These are phyloP conservation scores for Exobasidium rhododendri DNA, from an alignment of 1,284 basidiomycete species.

Conservation along the genomic window DNA sequence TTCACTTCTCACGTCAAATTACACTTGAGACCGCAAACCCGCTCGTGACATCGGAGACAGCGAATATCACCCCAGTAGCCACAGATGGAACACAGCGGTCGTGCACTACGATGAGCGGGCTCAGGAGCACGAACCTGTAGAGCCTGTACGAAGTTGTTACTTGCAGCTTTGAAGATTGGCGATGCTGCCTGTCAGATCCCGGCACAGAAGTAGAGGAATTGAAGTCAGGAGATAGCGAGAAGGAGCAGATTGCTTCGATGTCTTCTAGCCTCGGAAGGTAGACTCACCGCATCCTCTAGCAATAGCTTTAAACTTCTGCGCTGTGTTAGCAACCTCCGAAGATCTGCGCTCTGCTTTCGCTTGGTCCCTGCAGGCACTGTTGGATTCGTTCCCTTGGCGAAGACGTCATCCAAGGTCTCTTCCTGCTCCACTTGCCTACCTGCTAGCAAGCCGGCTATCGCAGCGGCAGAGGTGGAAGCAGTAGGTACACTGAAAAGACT, in stretches of 20 bases:
- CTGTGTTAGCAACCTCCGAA: slow-evolving; percentile 19
- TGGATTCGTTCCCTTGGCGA: neutral
- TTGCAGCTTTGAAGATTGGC: neutral
- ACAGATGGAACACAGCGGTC: slow-evolving; percentile 15
- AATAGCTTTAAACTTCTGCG: slow-evolving; percentile 15
- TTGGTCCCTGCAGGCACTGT: slow-evolving; percentile 3
- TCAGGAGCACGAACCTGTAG: neutral
- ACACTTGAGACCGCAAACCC: slow-evolving; percentile 11
- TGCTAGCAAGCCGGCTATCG: slow-evolving; percentile 2
- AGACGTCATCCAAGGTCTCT: slow-evolving; percentile 1
- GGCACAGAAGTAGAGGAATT: neutral
- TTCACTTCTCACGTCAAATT: neutral
- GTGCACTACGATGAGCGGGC: slow-evolving; percentile 1
- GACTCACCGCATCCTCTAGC: slow-evolving; percentile 19
- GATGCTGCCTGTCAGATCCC: slow-evolving; percentile 14
- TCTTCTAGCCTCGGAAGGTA: neutral
- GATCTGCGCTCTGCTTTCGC: slow-evolving; percentile 16
- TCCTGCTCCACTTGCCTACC: slow-evolving; percentile 7
- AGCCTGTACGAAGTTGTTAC: slow-evolving; percentile 12
- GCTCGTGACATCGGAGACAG: slow-evolving; percentile 16
- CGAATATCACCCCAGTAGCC: slow-evolving; percentile 13
- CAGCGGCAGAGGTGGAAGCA: slow-evolving; percentile 13
- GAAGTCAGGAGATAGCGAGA: neutral
- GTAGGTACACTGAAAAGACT: slow-evolving; percentile 1
- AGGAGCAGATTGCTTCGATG: neutral